Conservation (phyloP, 2,329 filamentous ascomycete genomes). For the Curvularia sp. region DNA sequence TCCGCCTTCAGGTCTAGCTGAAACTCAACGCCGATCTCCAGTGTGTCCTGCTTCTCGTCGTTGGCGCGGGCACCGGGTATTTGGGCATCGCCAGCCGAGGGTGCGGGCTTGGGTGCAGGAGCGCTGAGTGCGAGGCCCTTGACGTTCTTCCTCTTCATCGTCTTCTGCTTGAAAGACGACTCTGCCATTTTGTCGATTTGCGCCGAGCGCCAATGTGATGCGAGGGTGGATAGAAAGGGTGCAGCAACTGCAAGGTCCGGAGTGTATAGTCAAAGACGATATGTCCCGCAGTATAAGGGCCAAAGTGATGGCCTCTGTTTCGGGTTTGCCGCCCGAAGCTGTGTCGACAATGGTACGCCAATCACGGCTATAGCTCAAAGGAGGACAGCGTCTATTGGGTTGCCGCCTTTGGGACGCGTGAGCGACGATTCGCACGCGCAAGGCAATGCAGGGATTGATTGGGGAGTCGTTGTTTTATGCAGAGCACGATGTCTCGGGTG, state of each 20-base stretch:
- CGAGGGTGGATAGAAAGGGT: conserved; percentile 10
- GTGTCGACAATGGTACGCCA: conserved; percentile 47
- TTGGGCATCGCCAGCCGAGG: conserved; percentile 74
- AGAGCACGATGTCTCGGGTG: conserved; percentile 29
- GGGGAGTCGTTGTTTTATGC: conserved; percentile 16
- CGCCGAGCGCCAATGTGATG: conserved; percentile 25
- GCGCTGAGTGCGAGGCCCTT: conserved; percentile 91
- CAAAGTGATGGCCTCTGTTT: conserved; percentile 34
- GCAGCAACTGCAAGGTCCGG: conserved; percentile 10
- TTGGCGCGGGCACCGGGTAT: conserved; percentile 66
- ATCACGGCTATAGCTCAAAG: conserved; percentile 45
- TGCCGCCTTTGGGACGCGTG: conserved; percentile 40
- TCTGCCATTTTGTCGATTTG: conserved; percentile 60
- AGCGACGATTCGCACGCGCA: conserved; percentile 23
- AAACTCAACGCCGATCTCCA: conserved; percentile 98
- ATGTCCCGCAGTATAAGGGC: conserved; percentile 18
- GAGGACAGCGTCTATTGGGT: conserved; percentile 52
- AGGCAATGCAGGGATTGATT: conserved; percentile 33
- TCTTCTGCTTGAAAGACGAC: conserved; percentile 67
- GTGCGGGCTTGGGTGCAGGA: conserved; percentile 72
- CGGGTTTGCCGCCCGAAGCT: conserved; percentile 49
- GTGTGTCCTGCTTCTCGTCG: conserved; percentile 70
- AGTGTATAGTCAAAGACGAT: conserved; percentile 16
- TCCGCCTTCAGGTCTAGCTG: conserved; percentile 90
- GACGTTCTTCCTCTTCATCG: conserved; percentile 99